These are phyloP conservation scores for Caryopteris hybrid DNA, from an alignment of 305 asterid genomes.

Conservation along the genomic window DNA sequence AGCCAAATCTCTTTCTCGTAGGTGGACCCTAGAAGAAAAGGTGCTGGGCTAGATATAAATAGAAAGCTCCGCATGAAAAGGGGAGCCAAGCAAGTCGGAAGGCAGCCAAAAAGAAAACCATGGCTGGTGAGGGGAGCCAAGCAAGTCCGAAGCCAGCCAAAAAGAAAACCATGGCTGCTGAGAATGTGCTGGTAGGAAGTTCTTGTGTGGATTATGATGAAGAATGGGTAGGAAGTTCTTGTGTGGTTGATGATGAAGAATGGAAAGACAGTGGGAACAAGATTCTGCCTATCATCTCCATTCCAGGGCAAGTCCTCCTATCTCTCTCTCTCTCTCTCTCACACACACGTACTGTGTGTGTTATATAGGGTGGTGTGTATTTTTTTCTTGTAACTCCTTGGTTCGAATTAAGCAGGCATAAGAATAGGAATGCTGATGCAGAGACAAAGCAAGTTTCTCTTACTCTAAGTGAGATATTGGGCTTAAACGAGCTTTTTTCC, in stretches of 20 bases:
- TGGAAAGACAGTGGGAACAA: slow-evolving; percentile 25
- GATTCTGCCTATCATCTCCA: slow-evolving; percentile 33
- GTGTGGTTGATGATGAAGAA: slow-evolving; percentile 48
- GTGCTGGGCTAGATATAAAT: too few relatives aligned
- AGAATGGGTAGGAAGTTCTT: slow-evolving; percentile 29
- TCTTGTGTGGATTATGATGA: slow-evolving; percentile 30
- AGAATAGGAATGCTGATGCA: slow-evolving; percentile 21
- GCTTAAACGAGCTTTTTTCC: slow-evolving; percentile 42
- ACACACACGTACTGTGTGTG: too few relatives aligned
- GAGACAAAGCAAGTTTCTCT: slow-evolving; percentile 18
- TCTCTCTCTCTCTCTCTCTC: background rate
- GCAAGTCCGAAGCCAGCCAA: background rate
- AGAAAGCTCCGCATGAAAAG: too few relatives aligned
- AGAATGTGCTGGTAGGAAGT: too few relatives aligned
- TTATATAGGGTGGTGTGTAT: background rate
- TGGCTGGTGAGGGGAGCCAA: too few relatives aligned
- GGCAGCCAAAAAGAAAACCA: too few relatives aligned
- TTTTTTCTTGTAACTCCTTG: too few relatives aligned
- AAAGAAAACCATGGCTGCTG: too few relatives aligned
- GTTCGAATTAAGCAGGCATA: slow-evolving; percentile 14
- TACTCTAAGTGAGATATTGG: slow-evolving; percentile 36
- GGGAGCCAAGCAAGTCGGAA: too few relatives aligned
- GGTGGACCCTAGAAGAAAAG: too few relatives aligned
- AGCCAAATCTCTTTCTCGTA: too few relatives aligned
- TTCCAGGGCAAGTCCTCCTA: slow-evolving; percentile 39